Evolutionary conservation across 2,329 filamentous ascomycete species (phyloP).

Genomic region (Aspergillus versicolor): DNA sequence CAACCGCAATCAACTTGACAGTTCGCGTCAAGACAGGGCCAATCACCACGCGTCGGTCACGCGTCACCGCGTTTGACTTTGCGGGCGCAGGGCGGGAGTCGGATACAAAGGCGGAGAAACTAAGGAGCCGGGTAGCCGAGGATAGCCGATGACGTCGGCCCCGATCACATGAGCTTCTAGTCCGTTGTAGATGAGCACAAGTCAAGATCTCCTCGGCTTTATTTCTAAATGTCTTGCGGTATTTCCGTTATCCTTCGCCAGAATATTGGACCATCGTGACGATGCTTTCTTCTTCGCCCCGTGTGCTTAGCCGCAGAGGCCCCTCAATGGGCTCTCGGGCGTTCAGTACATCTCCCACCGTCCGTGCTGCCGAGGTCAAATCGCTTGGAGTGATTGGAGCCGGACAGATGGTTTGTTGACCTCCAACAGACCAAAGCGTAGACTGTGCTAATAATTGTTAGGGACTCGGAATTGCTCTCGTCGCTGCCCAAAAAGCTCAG

Average conservation of each 20-base stretch:
- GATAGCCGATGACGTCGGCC: conserved; percentile 32
- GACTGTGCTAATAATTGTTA: conserved; percentile 37
- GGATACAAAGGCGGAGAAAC: conserved; percentile 14
- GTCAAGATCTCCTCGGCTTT: not conserved
- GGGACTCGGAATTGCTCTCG: conserved; percentile 93
- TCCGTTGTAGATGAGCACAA: not conserved
- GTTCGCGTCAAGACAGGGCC: conserved; percentile 9
- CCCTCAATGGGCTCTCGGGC: conserved; percentile 45
- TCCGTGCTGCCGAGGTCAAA: conserved; percentile 72
- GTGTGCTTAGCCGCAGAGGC: conserved; percentile 30
- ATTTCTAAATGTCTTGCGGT: not conserved
- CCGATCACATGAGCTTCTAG: conserved; percentile 17
- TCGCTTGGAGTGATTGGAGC: conserved; percentile 88
- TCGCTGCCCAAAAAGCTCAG: conserved; percentile 79
- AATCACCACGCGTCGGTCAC: conserved; percentile 27
- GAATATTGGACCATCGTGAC: conserved; percentile 8
- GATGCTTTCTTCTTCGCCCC: conserved; percentile 38
- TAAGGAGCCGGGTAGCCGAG: conserved; percentile 23
- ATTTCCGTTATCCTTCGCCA: not conserved
- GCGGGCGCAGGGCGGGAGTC: not conserved
- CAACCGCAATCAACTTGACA: not conserved
- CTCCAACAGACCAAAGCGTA: not conserved
- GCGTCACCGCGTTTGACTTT: conserved; percentile 27
- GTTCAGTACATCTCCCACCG: conserved; percentile 69
- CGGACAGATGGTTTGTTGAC: conserved; percentile 81